Evolutionary conservation across 164 flowering plant species (phyloP).

Genomic region (Stephania yunnanensis): DNA sequence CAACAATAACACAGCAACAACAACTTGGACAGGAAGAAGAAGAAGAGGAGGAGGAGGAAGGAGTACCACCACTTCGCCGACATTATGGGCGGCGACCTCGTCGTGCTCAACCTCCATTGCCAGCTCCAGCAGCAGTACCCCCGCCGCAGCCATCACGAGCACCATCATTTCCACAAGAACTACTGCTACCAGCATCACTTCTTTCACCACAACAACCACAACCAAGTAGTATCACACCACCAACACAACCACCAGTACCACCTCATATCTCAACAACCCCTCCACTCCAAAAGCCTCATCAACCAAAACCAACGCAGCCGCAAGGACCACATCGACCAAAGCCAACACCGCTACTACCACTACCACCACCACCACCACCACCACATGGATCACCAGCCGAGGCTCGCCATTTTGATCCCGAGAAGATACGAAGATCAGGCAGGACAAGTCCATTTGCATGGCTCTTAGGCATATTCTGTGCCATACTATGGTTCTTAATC

Average conservation of each 20-base stretch:
- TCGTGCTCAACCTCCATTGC: neutral
- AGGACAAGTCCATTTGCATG: slow-evolving; percentile 36
- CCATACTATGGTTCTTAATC: slow-evolving; percentile 44
- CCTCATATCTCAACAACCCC: neutral
- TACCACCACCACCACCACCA: neutral
- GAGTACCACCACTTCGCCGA: neutral
- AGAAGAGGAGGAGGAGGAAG: too few relatives aligned
- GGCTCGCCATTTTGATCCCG: neutral
- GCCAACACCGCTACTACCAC: neutral
- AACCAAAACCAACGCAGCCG: neutral
- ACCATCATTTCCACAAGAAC: neutral
- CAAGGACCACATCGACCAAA: neutral
- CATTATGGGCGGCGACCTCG: neutral
- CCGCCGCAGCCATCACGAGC: neutral
- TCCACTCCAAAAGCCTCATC: neutral
- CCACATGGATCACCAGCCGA: neutral
- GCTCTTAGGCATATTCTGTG: slow-evolving; percentile 47
- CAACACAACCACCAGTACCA: neutral
- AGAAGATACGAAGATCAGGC: slow-evolving; percentile 13
- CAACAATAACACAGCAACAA: neutral
- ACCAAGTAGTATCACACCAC: neutral
- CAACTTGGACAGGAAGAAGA: too few relatives aligned
- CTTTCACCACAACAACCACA: neutral
- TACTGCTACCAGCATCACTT: neutral
- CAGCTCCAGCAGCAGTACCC: neutral